These are phyloP conservation scores for Lecanicillium sp. DNA, from an alignment of 2,329 filamentous ascomycete genomes.

Conservation along the genomic window DNA sequence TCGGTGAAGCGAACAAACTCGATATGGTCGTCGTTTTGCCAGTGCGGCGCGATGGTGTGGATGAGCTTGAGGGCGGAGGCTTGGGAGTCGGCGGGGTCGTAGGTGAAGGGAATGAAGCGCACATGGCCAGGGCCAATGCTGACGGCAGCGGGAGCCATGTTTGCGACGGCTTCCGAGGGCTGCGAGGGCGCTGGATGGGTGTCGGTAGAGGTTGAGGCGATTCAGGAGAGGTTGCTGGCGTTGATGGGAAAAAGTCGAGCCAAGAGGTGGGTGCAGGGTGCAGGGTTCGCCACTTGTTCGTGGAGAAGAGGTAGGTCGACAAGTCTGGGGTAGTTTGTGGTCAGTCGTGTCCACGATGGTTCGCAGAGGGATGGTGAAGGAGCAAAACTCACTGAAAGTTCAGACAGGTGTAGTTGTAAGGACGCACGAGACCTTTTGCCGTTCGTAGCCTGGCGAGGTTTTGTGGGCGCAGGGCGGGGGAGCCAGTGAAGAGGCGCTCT, in stretches of 20 bases:
- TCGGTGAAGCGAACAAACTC: slow-evolving; percentile 91
- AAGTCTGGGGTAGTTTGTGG: not conserved
- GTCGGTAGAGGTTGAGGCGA: slow-evolving; percentile 1
- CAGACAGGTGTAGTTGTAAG: slow-evolving; percentile 19
- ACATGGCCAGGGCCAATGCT: slow-evolving; percentile 37
- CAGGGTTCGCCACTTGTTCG: slow-evolving; percentile 14
- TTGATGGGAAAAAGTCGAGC: slow-evolving; percentile 9
- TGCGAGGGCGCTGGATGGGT: slow-evolving; percentile 3
- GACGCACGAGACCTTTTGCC: slow-evolving; percentile 37
- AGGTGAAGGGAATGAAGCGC: slow-evolving; percentile 66
- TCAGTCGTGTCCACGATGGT: not conserved
- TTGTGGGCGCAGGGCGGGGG: slow-evolving; percentile 22
- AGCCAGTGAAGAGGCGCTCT: slow-evolving; percentile 25
- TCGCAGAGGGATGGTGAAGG: slow-evolving; percentile 13
- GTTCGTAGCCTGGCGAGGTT: slow-evolving; percentile 25
- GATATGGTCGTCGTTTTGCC: slow-evolving; percentile 70
- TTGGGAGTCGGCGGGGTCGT: slow-evolving; percentile 71
- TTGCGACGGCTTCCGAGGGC: slow-evolving; percentile 15
- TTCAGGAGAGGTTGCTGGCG: slow-evolving; percentile 12
- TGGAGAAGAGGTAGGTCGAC: not conserved
- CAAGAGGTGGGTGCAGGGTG: slow-evolving; percentile 1
- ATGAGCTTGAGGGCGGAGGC: slow-evolving; percentile 75
- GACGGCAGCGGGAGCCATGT: slow-evolving; percentile 30
- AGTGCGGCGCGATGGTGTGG: slow-evolving; percentile 73
- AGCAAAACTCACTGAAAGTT: slow-evolving; percentile 14